Percentiles rank a stretch among this genome's conserved stretches.
Conservation (phyloP, 2,329 filamentous ascomycete species). For the Alternaria metachromatica region DNA sequence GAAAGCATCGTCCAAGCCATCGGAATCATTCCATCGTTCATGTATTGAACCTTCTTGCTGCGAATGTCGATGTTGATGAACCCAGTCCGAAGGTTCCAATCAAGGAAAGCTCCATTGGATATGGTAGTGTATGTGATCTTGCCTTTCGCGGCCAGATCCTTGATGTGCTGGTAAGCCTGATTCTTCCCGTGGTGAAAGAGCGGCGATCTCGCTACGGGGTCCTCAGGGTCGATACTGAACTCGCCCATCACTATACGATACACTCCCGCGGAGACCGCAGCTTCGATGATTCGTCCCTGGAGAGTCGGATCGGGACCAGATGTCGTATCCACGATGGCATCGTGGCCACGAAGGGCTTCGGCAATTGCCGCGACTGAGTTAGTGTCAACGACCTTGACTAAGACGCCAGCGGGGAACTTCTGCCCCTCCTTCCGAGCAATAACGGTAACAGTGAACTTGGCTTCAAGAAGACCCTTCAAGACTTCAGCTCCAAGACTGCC, state of each 20-base stretch:
- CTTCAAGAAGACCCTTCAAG: background rate
- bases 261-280: constrained; percentile 16
- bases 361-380: background rate
- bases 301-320: constrained; percentile 47
- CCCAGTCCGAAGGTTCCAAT: constrained; percentile 12
- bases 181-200: constrained; percentile 15
- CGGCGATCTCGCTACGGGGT: constrained; percentile 8
- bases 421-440: background rate
- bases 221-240: constrained; percentile 14
- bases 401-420: background rate
- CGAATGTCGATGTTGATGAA: constrained; percentile 14
- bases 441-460: background rate
- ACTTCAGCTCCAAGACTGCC: background rate
- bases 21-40: constrained; percentile 7
- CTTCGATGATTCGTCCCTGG: constrained; percentile 44
- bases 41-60: constrained; percentile 9
- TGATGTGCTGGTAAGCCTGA: constrained; percentile 11
- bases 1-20: constrained; percentile 7
- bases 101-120: constrained; percentile 16
- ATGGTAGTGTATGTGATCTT: constrained; percentile 17
- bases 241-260: constrained; percentile 17
- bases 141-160: constrained; percentile 2
- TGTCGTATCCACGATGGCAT: constrained; percentile 59
- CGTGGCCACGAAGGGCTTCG: constrained; percentile 41
- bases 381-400: background rate